Percentiles rank a stretch among this genome's conserved stretches.
These are phyloP conservation scores for Cyberlindnera japonica DNA, from an alignment of 805 yeast genomes.

Conservation along the genomic window DNA sequence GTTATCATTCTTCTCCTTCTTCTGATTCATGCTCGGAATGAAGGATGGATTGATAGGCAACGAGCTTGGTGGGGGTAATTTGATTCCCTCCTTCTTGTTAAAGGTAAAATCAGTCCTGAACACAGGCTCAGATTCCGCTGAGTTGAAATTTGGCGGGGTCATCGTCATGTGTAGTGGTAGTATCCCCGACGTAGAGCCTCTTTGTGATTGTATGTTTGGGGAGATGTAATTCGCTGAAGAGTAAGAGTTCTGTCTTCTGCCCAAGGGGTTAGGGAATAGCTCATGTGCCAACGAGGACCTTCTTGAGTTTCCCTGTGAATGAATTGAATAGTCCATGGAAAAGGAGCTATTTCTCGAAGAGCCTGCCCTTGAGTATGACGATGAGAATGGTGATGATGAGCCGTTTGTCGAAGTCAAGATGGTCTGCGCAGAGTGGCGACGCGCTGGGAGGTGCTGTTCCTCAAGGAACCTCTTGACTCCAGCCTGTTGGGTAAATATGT, in stretches of 20 bases:
- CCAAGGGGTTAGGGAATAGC: slow-evolving; percentile 35
- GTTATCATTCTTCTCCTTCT: background rate
- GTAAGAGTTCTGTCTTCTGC: slow-evolving; percentile 19
- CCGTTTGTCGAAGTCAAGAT: slow-evolving; percentile 23
- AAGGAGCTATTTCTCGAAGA: slow-evolving; percentile 41
- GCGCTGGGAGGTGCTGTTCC: slow-evolving; percentile 25
- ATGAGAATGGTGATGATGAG: slow-evolving; percentile 31
- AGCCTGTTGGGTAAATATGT: slow-evolving; percentile 24
- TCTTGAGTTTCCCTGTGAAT: slow-evolving; percentile 29
- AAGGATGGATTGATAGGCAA: slow-evolving; percentile 15
- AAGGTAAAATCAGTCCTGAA: slow-evolving; percentile 19
- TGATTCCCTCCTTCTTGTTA: slow-evolving; percentile 9
- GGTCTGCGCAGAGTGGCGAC: slow-evolving; percentile 29
- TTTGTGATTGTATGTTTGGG: slow-evolving; percentile 23
- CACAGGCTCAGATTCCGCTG: slow-evolving; percentile 8
- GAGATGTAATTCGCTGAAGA: slow-evolving; percentile 18
- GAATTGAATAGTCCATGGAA: slow-evolving; percentile 32
- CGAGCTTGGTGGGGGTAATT: slow-evolving; percentile 19
- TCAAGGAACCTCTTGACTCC: slow-evolving; percentile 29
- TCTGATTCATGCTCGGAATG: slow-evolving; percentile 4
- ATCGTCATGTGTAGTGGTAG: slow-evolving; percentile 22
- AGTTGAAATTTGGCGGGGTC: slow-evolving; percentile 22
- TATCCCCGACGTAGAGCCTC: slow-evolving; percentile 21
- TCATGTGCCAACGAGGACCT: slow-evolving; percentile 43
- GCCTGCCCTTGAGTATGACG: slow-evolving; percentile 32